These are phyloP conservation scores for Hypoxylon sp. DNA, from an alignment of 2,329 filamentous ascomycete genomes.

Conservation along the genomic window DNA sequence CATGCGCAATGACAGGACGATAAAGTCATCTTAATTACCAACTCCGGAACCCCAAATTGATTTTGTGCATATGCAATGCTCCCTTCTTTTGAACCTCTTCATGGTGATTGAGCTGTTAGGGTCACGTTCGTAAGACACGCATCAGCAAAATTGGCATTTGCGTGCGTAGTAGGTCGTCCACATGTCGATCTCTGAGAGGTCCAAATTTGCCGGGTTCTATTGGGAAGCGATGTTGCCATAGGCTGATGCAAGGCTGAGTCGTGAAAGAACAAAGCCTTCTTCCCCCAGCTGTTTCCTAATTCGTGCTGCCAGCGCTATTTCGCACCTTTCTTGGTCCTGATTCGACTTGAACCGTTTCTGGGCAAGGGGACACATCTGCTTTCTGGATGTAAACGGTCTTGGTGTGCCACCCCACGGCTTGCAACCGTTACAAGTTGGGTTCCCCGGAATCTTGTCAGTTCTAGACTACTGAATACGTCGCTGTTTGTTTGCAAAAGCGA, in stretches of 20 bases:
- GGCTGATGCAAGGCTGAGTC: constrained; percentile 40
- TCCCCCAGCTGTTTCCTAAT: constrained; percentile 42
- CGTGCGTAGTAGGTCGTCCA: constrained; percentile 46
- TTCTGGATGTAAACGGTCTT: constrained; percentile 24
- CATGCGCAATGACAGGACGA: constrained; percentile 27
- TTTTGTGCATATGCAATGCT: constrained; percentile 41
- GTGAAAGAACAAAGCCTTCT: constrained; percentile 26
- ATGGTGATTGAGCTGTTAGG: constrained; percentile 37
- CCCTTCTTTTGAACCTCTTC: constrained; percentile 10
- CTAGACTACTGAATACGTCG: constrained; percentile 12
- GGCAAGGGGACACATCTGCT: constrained; percentile 13
- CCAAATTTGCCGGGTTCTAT: constrained; percentile 47
- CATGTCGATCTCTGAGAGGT: constrained; percentile 52
- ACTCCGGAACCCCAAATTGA: constrained; percentile 30
- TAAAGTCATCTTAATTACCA: constrained; percentile 27
- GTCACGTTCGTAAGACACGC: constrained; percentile 43
- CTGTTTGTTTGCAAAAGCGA: constrained; percentile 3
- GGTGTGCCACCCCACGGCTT: constrained; percentile 21
- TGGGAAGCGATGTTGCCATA: constrained; percentile 35
- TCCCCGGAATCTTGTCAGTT: neutral
- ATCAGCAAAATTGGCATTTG: constrained; percentile 37
- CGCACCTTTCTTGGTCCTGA: constrained; percentile 26
- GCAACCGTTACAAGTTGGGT: constrained; percentile 8
- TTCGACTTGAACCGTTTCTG: constrained; percentile 21
- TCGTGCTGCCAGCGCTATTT: constrained; percentile 31